phyloP scores from a whole-genome alignment of 2,329 filamentous ascomycete species.

The Rhinocladiella mackenziei region DNA sequence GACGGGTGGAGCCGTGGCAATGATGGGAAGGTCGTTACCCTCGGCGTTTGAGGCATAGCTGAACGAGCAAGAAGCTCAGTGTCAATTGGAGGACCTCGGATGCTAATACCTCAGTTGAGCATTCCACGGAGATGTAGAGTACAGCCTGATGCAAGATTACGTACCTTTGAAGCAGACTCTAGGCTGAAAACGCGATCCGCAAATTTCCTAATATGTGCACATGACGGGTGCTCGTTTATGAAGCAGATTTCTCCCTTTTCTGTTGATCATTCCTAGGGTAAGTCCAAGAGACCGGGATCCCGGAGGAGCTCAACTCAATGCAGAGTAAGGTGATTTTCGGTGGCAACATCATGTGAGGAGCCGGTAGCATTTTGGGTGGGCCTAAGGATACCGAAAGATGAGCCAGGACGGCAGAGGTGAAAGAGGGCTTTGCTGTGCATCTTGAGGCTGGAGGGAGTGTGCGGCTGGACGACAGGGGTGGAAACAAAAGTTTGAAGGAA shows the following conservation, averaged over 20 bases:
- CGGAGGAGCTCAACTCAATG: too few relatives aligned
- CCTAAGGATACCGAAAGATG: slow-evolving; percentile 1
- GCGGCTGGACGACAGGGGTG: neutral
- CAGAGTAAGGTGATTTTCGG: neutral
- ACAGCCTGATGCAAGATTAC: neutral
- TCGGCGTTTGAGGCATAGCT: too few relatives aligned
- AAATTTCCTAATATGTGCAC: too few relatives aligned
- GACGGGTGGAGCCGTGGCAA: neutral
- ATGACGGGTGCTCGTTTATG: neutral
- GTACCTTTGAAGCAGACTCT: neutral
- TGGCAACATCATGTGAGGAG: neutral
- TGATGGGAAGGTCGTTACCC: neutral
- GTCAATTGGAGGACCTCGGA: slow-evolving; percentile 2
- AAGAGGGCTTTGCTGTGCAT: slow-evolving; percentile 15
- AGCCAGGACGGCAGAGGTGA: slow-evolving; percentile 11
- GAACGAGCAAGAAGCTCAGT: slow-evolving; percentile 1
- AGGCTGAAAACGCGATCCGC: neutral
- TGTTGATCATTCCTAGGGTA: neutral
- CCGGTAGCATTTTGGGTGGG: neutral
- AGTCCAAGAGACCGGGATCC: neutral
- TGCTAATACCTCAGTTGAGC: slow-evolving; percentile 1
- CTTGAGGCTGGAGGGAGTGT: slow-evolving; percentile 3
- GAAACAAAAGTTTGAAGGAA: slow-evolving; percentile 2
- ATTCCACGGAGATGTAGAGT: neutral
- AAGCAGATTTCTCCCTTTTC: neutral